These are phyloP conservation scores for Silene uniflora DNA, from an alignment of 148 eudicot genomes.

Conservation along the genomic window DNA sequence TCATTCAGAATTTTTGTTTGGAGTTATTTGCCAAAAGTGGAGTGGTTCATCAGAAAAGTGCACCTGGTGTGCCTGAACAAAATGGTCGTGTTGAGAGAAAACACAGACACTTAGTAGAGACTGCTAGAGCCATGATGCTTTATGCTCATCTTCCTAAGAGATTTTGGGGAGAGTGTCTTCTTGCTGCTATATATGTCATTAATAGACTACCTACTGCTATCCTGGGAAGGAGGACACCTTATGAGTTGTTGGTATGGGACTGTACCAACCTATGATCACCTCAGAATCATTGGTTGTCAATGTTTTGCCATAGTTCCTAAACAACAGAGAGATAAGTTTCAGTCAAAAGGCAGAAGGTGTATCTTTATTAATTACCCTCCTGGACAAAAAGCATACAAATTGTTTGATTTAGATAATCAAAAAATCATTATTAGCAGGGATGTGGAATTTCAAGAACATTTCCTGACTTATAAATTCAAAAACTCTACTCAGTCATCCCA, in stretches of 20 bases:
- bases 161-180: background rate
- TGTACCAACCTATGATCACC: background rate
- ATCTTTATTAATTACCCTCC: background rate
- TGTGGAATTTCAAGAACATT: background rate
- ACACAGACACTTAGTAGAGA: background rate
- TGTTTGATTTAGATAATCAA: background rate
- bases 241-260: background rate
- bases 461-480: background rate
- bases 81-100: constrained; percentile 6
- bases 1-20: background rate
- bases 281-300: background rate
- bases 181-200: background rate
- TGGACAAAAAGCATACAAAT: background rate
- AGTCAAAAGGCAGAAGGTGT: background rate
- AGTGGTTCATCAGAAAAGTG: background rate
- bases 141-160: background rate
- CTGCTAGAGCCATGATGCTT: background rate
- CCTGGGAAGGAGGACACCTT: background rate
- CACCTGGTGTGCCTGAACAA: background rate
- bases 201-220: background rate
- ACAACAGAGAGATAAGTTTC: background rate
- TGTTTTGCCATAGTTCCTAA: background rate
- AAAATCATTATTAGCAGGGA: background rate
- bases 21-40: background rate
- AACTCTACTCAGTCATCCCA: background rate